These are phyloP conservation scores for Vanrija humicola DNA, from an alignment of 1,284 basidiomycete genomes.

Conservation along the genomic window DNA sequence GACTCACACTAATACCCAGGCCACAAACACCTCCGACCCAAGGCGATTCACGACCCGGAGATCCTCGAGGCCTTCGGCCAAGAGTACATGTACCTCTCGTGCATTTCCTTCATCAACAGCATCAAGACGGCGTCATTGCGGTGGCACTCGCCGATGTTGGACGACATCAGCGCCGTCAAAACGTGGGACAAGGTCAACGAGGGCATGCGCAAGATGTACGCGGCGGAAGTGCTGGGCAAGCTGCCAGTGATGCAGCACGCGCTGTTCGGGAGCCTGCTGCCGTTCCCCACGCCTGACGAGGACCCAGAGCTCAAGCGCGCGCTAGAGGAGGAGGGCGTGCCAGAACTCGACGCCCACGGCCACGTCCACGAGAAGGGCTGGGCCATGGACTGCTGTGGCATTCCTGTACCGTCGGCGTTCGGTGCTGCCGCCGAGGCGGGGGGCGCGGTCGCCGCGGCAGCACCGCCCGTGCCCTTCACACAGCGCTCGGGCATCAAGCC, in stretches of 20 bases:
- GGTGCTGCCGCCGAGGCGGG: constrained; percentile 61
- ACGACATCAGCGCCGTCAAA: constrained; percentile 95
- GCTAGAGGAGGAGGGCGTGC: constrained; percentile 48
- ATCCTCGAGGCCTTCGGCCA: constrained; percentile 89
- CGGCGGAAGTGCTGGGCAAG: constrained; percentile 89
- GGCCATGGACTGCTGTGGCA: constrained; percentile 80
- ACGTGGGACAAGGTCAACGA: constrained; percentile 95
- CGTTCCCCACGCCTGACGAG: constrained; percentile 54
- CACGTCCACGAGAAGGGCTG: constrained; percentile 73
- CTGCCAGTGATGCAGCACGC: constrained; percentile 97
- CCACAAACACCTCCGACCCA: constrained; percentile 86
- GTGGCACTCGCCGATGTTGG: constrained; percentile 99
- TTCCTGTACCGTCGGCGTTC: constrained; percentile 78
- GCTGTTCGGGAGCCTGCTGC: constrained; percentile 80
- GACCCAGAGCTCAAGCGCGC: constrained; percentile 44
- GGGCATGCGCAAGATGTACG: constrained; percentile 99
- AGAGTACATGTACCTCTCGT: constrained; percentile 96
- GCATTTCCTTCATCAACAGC: constrained; percentile 94
- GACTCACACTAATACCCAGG: constrained; percentile 50
- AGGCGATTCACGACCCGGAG: constrained; percentile 86
- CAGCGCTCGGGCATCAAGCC: constrained; percentile 64
- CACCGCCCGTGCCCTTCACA: constrained; percentile 15
- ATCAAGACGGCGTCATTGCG: constrained; percentile 92
- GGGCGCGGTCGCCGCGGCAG: constrained; percentile 40
- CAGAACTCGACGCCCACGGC: constrained; percentile 55